Conservation (phyloP, 139 green algal genomes). For the Coelastrella sp. region DNA sequence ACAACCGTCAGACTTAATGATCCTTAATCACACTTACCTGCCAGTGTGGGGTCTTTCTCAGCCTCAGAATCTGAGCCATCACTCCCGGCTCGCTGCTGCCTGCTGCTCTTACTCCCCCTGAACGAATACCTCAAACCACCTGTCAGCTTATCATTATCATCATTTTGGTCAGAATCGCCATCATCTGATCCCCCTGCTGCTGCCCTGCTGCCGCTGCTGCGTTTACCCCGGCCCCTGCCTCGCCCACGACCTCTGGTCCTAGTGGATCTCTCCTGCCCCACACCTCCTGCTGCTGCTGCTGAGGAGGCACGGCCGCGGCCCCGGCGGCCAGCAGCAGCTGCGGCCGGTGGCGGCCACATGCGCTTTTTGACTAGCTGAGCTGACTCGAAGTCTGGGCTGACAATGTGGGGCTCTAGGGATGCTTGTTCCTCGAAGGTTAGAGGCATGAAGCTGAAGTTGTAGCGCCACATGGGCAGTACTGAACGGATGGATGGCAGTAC, state of each 20-base stretch:
- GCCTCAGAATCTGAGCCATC: neutral
- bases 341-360: constrained; percentile 37
- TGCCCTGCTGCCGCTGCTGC: neutral
- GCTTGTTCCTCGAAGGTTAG: constrained; percentile 54
- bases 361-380: constrained; percentile 46
- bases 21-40: neutral
- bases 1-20: too few relatives aligned
- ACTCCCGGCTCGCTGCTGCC: neutral
- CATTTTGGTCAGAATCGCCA: neutral
- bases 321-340: neutral
- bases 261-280: too few relatives aligned
- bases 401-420: constrained; percentile 44
- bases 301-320: neutral
- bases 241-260: neutral
- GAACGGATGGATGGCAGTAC: constrained; percentile 69
- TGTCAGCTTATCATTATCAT: neutral
- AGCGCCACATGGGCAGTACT: constrained; percentile 74
- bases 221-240: neutral
- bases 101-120: neutral
- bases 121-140: neutral
- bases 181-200: constrained; percentile 6
- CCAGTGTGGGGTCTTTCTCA: neutral
- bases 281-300: neutral
- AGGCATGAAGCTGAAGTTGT: constrained; percentile 69
- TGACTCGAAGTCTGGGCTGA: constrained; percentile 45